Percentiles rank a stretch among this genome's conserved stretches.
Conservation (phyloP, 148 eudicot species). For the Heliamphora exappendiculata region DNA sequence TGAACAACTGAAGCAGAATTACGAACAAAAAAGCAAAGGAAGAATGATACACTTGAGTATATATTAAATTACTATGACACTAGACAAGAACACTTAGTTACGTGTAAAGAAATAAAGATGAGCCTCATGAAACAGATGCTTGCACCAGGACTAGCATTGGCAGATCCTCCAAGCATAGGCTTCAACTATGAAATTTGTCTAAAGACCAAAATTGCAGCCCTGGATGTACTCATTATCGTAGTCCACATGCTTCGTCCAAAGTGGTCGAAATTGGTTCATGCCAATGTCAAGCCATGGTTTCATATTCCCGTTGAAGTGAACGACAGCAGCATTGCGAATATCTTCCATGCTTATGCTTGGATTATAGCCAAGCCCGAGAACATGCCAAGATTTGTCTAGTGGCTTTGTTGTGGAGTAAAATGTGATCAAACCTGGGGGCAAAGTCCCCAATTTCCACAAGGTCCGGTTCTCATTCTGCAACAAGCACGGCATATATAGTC, state of each 20-base stretch:
- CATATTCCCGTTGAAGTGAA: conserved; percentile 90
- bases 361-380: conserved; percentile 88
- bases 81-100: conserved; percentile 14
- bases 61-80: conserved; percentile 18
- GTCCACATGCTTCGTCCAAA: conserved; percentile 85
- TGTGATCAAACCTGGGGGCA: conserved; percentile 89
- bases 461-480: conserved; percentile 90
- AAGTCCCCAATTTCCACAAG: conserved; percentile 80
- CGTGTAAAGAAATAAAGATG: conserved; percentile 26
- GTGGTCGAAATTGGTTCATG: conserved; percentile 67
- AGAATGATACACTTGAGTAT: conserved; percentile 13
- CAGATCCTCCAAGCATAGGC: conserved; percentile 18
- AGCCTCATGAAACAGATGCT: conserved; percentile 23
- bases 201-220: conserved; percentile 77
- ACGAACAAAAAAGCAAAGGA: conserved; percentile 12
- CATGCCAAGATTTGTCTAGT: conserved; percentile 92
- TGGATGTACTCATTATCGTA: conserved; percentile 76
- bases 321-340: conserved; percentile 81
- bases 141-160: conserved; percentile 24
- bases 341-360: conserved; percentile 83
- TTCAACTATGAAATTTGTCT: conserved; percentile 10
- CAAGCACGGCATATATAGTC: conserved; percentile 8
- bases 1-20: conserved; percentile 24
- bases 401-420: conserved; percentile 92
- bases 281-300: conserved; percentile 96